phyloP scores from a whole-genome alignment of 2,329 filamentous ascomycete genomes.

The Zymoseptoria crescenta region DNA sequence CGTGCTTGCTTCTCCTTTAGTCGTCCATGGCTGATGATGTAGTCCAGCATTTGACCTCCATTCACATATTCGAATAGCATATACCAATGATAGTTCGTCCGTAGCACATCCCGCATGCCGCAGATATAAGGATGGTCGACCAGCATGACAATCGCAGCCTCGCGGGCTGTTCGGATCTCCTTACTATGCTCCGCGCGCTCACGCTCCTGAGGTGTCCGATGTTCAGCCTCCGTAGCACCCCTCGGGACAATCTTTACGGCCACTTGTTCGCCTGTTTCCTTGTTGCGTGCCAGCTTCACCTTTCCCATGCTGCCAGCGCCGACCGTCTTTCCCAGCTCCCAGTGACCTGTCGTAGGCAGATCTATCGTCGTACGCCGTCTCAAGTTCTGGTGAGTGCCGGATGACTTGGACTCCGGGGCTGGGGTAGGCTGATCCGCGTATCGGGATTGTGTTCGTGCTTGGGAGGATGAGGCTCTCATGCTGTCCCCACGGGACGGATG shows the following conservation, averaged over 20 bases:
- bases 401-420: conserved; percentile 19
- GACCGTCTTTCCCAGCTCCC: conserved; percentile 93
- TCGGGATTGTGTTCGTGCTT: conserved; percentile 32
- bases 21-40: conserved; percentile 96
- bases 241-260: conserved; percentile 96
- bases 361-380: conserved; percentile 72
- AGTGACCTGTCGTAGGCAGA: conserved; percentile 74
- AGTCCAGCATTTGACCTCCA: conserved; percentile 97
- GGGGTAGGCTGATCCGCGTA: conserved; percentile 37
- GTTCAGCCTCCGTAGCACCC: conserved; percentile 72
- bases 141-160: conserved; percentile 92
- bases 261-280: conserved; percentile 86
- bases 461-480: conserved; percentile 38
- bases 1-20: conserved; percentile 97
- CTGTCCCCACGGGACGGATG: conserved; percentile 44
- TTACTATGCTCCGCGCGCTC: conserved; percentile 94
- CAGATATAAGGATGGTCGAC: conserved; percentile 94
- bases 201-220: conserved; percentile 61
- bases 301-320: conserved; percentile 98
- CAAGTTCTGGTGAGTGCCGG: conserved; percentile 30
- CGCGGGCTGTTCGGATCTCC: conserved; percentile 86
- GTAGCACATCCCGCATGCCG: conserved; percentile 87
- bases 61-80: conserved; percentile 99
- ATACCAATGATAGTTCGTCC: conserved; percentile 98
- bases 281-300: conserved; percentile 88